Base-by-base conservation (phyloP, 352 stramenopile species). In the Albugo laibachii region DNA sequence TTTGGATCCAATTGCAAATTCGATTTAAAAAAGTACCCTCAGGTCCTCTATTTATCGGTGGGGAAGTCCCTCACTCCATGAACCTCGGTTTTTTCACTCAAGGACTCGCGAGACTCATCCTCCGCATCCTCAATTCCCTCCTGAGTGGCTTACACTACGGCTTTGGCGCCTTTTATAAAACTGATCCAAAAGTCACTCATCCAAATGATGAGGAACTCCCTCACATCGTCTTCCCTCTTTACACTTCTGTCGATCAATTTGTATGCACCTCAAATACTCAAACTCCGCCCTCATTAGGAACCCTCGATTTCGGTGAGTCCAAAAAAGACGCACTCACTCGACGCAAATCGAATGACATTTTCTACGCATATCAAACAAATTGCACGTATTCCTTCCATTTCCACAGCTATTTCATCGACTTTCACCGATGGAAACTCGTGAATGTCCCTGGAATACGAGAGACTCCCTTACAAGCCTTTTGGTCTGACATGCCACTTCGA, bases 341-440 rank as follows among this genome's bases (percentile, higher is more conserved):
- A 2, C 61, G 62, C 16, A 70, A 72, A 35, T 53, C 50, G 0
- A 59, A 58, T 0, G 53, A 62, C 16, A 50, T 56, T 0, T 49
- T 64, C 44, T 80, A 71, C 55, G 52, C 56, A 44, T 80, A 72
- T 63, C 74, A 76, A 49, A 77, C 69, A 10, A 56, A 39, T 18
- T 63, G 72, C 55, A 79, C 67, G 47, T 83, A 83, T 47, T 79
- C 67, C 27, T 79, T 83, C 53, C 66, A 78, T 41, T 80, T 83
- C 48, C 69, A 80, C 53, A 79, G 63, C 49, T 77, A 66, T 42
- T 83, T 78, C 45, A 69, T 83, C 50, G 67, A 83, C 43, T 83
- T 83, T 41, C 41, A 52, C 5, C 55, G 47, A 6, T 83, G 70
- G 70, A 54, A 73, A 31, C 40, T 80, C 16, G 57, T 69, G 13